Percentiles rank a stretch among this genome's conserved stretches.
Conservation (phyloP, 73 alveolate genomes). For the Symbiodinium natans region DNA sequence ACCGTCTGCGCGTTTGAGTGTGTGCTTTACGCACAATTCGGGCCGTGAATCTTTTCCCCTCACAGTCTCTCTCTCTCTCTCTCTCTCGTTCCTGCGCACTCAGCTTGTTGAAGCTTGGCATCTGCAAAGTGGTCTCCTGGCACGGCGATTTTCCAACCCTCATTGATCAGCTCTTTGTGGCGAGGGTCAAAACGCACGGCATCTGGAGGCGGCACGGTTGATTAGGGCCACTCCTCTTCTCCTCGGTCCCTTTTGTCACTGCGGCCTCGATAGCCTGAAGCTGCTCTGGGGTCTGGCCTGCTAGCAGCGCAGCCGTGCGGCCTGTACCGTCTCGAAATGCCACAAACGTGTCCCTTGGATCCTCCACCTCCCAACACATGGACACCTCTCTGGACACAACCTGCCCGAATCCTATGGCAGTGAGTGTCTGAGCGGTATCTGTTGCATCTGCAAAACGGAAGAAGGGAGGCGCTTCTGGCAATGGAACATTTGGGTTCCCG, state of each 20-base stretch:
- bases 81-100: too few species aligned
- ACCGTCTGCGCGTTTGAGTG: too few species aligned
- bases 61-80: too few species aligned
- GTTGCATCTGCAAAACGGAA: conserved; percentile 66
- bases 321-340: conserved; percentile 81
- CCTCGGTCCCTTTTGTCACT: conserved; percentile 24
- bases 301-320: conserved; percentile 77
- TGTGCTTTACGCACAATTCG: too few species aligned
- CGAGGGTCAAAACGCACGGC: conserved; percentile 79
- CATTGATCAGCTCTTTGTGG: conserved; percentile 35
- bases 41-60: too few species aligned
- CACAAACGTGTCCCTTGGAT: conserved; percentile 48
- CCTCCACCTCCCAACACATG: conserved; percentile 57
- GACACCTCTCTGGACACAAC: conserved; percentile 37
- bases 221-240: conserved; percentile 14
- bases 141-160: too few species aligned
- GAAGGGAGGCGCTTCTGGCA: conserved; percentile 87
- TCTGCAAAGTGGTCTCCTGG: too few species aligned
- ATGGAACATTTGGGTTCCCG: conserved; percentile 50
- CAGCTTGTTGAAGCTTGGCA: too few species aligned
- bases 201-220: conserved; percentile 60
- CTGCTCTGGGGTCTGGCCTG: conserved; percentile 46
- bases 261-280: conserved; percentile 39
- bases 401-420: conserved; percentile 22
- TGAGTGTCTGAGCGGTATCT: conserved; percentile 8